Base-by-base conservation (phyloP, 2,329 filamentous ascomycete genomes). In the Xylariaceae sp. region DNA sequence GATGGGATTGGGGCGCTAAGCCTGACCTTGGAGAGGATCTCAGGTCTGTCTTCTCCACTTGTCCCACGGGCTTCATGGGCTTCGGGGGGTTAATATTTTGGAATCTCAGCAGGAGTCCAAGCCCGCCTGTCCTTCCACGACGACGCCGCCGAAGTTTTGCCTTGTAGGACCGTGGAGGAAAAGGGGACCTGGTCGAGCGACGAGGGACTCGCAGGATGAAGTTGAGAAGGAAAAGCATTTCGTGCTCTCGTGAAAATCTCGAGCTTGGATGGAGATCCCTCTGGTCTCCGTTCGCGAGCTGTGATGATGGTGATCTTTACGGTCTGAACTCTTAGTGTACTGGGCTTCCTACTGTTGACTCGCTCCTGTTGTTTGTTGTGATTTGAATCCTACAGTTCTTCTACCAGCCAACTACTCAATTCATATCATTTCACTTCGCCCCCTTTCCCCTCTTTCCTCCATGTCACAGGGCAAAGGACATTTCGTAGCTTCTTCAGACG, bases 191-290 rank as follows among this genome's bases (percentile, higher is more conserved):
- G 82, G 62, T 83, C 80, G 3, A 85, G 68, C 62, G 85, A 86
- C 80, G 3, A 85, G 68, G 62, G 85, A 86, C 62, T 86, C 82
- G 55, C 74, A 84, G n/a, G 76, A 81, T 1, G 75, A 72, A 0
- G 19, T 19, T 19, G 81, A 82, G 62, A 75, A 82, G 7, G 73
- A 71, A 2, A 80, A 77, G 59, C 19, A 19, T 19, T 86, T 85
- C 1, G 82, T 85, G 12, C 83, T 82, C 4, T 82, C 82, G 1
- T 75, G 72, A 5, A 19, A 2, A 86, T 76, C 19, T 74, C 72
- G 4, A 85, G 60, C 32, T 73, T 72, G 27, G 19, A 84, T 69
- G 1, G 76, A 19, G 19, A 19, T 19, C 19, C 19, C 19, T 19
- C 19, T 19, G 73, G 30, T 75, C 71, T 5, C 62, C 66, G n/a